Conservation (phyloP, 768 basidiomycete species). For the Rhizopogon roseolus region DNA sequence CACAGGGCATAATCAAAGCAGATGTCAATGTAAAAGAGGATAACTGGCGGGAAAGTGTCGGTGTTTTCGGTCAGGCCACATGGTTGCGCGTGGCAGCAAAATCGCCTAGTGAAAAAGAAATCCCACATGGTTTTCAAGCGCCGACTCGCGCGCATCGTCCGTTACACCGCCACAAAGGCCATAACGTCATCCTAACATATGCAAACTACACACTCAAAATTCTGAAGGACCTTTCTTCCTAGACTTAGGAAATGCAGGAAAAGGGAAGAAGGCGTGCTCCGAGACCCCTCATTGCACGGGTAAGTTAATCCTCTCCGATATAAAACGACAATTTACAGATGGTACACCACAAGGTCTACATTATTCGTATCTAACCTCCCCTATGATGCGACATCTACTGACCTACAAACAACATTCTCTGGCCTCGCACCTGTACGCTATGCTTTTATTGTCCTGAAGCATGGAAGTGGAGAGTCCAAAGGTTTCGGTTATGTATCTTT, state of each 20-base stretch:
- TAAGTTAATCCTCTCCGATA: constrained; percentile 1
- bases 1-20: too few relatives aligned
- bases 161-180: too few relatives aligned
- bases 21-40: too few relatives aligned
- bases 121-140: too few relatives aligned
- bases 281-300: constrained; percentile 14
- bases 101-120: too few relatives aligned
- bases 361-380: constrained; percentile 93
- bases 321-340: not conserved
- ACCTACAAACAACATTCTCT: constrained; percentile 90
- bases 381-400: constrained; percentile 84
- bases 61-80: too few relatives aligned
- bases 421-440: constrained; percentile 92
- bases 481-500: constrained; percentile 97
- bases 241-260: constrained; percentile 24
- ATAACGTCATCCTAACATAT: not conserved
- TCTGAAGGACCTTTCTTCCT: not conserved
- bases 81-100: too few relatives aligned
- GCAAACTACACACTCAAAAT: constrained; percentile 1
- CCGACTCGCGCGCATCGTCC: too few relatives aligned
- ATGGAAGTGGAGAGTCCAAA: constrained; percentile 71
- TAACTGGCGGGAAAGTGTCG: too few relatives aligned
- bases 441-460: constrained; percentile 88
- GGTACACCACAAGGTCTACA: constrained; percentile 52
- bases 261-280: constrained; percentile 11